A percentile compares a stretch with the other conserved stretches of the same genome.
These are phyloP conservation scores for Pisolithus marmoratus DNA, from an alignment of 768 basidiomycete species.

Conservation along the genomic window DNA sequence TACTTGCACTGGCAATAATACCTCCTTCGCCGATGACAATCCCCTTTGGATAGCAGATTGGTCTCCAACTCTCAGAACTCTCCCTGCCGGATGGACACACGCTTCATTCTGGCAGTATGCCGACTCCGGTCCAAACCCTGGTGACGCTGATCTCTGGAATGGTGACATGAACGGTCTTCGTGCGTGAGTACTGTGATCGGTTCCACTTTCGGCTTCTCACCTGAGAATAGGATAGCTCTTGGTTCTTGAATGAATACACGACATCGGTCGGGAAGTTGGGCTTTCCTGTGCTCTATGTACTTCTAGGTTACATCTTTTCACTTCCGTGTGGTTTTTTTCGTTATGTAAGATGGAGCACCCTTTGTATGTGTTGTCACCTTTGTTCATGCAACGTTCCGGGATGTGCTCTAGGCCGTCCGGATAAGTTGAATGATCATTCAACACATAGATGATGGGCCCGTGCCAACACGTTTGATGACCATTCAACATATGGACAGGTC, in stretches of 20 bases:
- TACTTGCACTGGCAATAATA: constrained; percentile 56
- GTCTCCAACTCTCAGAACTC: constrained; percentile 41
- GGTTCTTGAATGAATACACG: not conserved
- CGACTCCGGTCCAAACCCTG: constrained; percentile 48
- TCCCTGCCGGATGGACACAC: constrained; percentile 56
- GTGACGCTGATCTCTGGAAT: constrained; percentile 54
- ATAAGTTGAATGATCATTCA: too few relatives aligned
- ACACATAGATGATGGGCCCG: too few relatives aligned
- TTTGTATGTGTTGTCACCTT: not conserved
- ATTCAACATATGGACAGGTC: too few relatives aligned
- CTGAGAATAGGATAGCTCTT: not conserved
- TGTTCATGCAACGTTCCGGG: too few relatives aligned
- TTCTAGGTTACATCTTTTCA: not conserved
- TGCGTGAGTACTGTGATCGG: not conserved
- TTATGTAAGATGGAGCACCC: not conserved
- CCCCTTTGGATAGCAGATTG: constrained; percentile 61
- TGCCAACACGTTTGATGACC: too few relatives aligned
- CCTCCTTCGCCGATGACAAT: constrained; percentile 42
- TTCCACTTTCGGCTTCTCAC: not conserved
- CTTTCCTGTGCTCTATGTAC: not conserved
- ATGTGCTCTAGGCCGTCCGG: too few relatives aligned
- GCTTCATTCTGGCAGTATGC: constrained; percentile 60
- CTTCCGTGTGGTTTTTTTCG: not conserved
- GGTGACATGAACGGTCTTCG: constrained; percentile 41
- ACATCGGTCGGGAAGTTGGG: not conserved